A percentile compares a stretch with the other conserved stretches of the same genome.
Evolutionary conservation across 768 basidiomycete genomes (phyloP).

Genomic region (Cyclocybe cylindracea): DNA sequence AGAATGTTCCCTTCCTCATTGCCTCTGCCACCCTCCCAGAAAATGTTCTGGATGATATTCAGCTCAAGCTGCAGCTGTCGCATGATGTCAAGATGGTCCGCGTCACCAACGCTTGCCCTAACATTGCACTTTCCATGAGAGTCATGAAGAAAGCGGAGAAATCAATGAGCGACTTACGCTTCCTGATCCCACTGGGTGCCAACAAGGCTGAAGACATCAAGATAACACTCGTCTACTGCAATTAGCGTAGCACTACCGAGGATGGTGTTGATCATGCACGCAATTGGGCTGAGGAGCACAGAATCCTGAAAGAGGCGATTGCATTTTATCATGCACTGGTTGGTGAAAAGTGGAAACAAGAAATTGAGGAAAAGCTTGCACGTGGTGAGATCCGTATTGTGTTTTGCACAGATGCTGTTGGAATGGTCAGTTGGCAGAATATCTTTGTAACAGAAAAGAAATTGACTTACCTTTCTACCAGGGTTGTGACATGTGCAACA

Average conservation of each 20-base stretch:
- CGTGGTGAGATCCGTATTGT: not conserved
- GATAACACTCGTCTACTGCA: slow-evolving; percentile 18
- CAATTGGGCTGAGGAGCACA: slow-evolving; percentile 15
- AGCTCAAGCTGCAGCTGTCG: too few species aligned
- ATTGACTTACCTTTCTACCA: not conserved
- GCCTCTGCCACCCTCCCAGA: too few species aligned
- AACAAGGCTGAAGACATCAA: slow-evolving; percentile 7
- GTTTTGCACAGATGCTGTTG: slow-evolving; percentile 24
- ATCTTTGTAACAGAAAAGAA: not conserved
- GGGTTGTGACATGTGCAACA: slow-evolving; percentile 17
- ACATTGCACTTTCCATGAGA: too few species aligned
- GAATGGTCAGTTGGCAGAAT: slow-evolving; percentile 22
- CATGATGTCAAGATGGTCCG: too few species aligned
- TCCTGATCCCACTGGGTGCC: slow-evolving; percentile 15
- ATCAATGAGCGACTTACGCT: too few species aligned
- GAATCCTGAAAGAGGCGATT: slow-evolving; percentile 7
- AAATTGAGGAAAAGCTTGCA: slow-evolving; percentile 12
- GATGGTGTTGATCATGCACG: slow-evolving; percentile 13
- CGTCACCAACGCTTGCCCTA: too few species aligned
- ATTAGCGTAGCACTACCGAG: slow-evolving; percentile 13
- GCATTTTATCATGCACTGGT: slow-evolving; percentile 22
- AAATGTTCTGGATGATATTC: too few species aligned
- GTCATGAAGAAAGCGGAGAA: too few species aligned
- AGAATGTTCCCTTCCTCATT: slow-evolving; percentile 15
- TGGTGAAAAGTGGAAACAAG: slow-evolving; percentile 15